Base-by-base conservation (phyloP, 2,329 filamentous ascomycete genomes). In the Diaporthe citri region DNA sequence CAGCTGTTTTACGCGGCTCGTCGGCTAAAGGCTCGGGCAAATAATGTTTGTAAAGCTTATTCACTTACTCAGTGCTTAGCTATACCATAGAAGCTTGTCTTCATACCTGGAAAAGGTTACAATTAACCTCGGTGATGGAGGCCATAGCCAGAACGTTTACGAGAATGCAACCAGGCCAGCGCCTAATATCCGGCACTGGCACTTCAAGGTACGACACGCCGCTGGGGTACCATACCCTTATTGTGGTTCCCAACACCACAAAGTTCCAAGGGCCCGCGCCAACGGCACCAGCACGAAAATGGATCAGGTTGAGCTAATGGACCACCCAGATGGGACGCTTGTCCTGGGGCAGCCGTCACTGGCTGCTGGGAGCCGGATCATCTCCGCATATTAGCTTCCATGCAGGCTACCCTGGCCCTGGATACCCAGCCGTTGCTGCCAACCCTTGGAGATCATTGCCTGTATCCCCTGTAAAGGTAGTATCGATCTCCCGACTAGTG, bases 11-110 rank as follows among this genome's bases (percentile, higher is more conserved):
- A 12, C 62, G 62, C 43, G 62, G 43, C 62, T 36, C 28, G 62
- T 46, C 46, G 46, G 64, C n/a, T 67, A 67, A 67, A 67, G 46
- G 31, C 46, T n/a, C 64, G 64, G 64, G 64, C 46, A 52, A 52
- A 67, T 28, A 39, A 28, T 28, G 15, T 15, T 20, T 39, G 31
- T 15, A 28, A 67, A 67, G 64, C 64, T 67, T 67, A 15, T 67
- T 52, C 13, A 67, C 64, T 67, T 67, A 67, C 46, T 67, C 64
- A 67, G 46, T 39, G 64, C 46, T 67, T 39, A 67, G 3, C 46
- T 4, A 51, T 25, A 17, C 3, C 17, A 48, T 31, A 36, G 31
- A 17, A 6, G 15, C 46, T 7, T 15, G 34, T 5, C 34, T n/a
- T 28, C 8, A 51, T 4, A 3, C 15, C 34, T 36, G 22, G 62